Evolutionary conservation across 176 grass and related monocot genomes (phyloP).

Genomic region (Poa annua): DNA sequence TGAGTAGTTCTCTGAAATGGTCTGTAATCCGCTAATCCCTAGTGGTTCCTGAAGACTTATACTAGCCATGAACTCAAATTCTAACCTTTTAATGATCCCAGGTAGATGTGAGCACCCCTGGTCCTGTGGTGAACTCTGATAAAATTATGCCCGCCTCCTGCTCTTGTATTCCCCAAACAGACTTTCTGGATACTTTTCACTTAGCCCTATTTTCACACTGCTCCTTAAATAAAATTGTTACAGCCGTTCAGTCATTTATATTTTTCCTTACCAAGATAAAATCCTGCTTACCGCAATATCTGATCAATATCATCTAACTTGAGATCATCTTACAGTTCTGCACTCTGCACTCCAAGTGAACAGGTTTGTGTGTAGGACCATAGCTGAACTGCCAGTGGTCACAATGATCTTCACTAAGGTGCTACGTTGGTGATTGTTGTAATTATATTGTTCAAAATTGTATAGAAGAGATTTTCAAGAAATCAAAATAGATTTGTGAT

Average conservation of each 20-base stretch:
- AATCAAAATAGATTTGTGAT: slow-evolving; percentile 2
- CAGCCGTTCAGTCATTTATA: background rate
- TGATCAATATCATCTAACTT: slow-evolving; percentile 35
- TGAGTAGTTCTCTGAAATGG: background rate
- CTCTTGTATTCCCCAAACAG: slow-evolving; percentile 13
- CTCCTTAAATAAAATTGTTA: background rate
- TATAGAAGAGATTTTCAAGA: slow-evolving; percentile 3
- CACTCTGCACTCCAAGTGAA: slow-evolving; percentile 2
- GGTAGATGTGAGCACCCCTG: background rate
- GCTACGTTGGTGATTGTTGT: slow-evolving; percentile 13
- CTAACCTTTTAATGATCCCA: slow-evolving; percentile 9
- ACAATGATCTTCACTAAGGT: background rate
- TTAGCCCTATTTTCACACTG: background rate
- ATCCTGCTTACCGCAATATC: slow-evolving; percentile 13
- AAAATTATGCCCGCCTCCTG: background rate
- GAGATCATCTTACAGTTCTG: background rate
- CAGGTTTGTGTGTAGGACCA: background rate
- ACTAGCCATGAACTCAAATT: background rate
- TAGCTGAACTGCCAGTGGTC: slow-evolving; percentile 9
- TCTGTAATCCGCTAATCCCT: background rate
- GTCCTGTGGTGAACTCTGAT: background rate
- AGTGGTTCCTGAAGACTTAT: background rate
- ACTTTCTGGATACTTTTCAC: background rate
- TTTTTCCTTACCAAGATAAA: background rate
- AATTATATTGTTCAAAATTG: slow-evolving; percentile 10